A percentile compares a stretch with the other conserved stretches of the same genome.
Conservation (phyloP, 2,329 filamentous ascomycete species). For the Verticillium nonalfalfae region DNA sequence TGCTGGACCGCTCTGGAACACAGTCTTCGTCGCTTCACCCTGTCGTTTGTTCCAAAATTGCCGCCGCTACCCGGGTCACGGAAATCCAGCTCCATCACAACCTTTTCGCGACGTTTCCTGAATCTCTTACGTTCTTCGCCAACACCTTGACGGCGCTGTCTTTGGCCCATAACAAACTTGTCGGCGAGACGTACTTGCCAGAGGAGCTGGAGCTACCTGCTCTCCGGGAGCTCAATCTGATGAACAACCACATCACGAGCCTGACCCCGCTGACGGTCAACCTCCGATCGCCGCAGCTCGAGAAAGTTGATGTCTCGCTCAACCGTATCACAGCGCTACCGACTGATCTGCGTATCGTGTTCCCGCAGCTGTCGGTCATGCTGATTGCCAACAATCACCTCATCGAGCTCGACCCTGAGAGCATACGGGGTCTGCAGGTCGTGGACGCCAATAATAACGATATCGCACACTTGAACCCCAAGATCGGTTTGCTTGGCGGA, state of each 20-base stretch:
- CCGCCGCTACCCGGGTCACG: constrained; percentile 42
- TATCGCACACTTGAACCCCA: constrained; percentile 73
- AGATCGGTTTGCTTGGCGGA: constrained; percentile 70
- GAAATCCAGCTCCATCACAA: constrained; percentile 73
- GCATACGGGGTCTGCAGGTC: constrained; percentile 66
- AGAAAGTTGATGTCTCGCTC: constrained; percentile 72
- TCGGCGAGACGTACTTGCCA: constrained; percentile 57
- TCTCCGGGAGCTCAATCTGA: constrained; percentile 71
- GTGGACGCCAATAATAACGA: constrained; percentile 83
- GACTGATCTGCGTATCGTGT: constrained; percentile 51
- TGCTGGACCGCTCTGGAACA: constrained; percentile 65
- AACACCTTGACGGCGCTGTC: constrained; percentile 66
- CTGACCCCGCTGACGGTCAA: constrained; percentile 59
- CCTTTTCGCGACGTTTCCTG: constrained; percentile 62
- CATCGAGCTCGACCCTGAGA: constrained; percentile 63
- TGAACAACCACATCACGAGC: constrained; percentile 66
- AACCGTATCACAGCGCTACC: constrained; percentile 76
- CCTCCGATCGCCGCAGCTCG: constrained; percentile 68
- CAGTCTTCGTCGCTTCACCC: constrained; percentile 55
- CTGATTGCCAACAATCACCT: constrained; percentile 77
- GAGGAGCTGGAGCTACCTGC: constrained; percentile 63
- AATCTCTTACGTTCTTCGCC: constrained; percentile 64
- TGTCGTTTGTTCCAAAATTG: constrained; percentile 48
- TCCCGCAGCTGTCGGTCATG: constrained; percentile 65
- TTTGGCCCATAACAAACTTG: constrained; percentile 68